Base-by-base conservation (phyloP, 225 moss, liverwort and hornwort genomes). In the Sphagnum tenellum region DNA sequence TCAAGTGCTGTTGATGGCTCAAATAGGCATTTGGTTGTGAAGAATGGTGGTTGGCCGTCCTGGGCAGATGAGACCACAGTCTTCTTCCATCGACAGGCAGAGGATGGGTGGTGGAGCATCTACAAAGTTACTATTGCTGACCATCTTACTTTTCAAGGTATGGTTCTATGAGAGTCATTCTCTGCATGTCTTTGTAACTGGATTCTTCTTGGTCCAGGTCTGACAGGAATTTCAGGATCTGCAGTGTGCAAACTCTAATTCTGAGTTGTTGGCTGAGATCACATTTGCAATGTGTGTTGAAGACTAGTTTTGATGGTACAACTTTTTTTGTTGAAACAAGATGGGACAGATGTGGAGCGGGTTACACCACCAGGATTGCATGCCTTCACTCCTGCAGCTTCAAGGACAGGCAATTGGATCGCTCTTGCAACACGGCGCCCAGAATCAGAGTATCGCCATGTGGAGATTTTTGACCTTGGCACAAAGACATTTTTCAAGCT, bases 51-150 rank as follows among this genome's bases (percentile, higher is more conserved):
- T 4, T 82, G 82, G 82, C 78, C 82, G 6, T 66, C 78, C 9
- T 82, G 82, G 82, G 61, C 67, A 5, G 70, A 82, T 61, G 82
- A 82, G 50, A 59, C 12, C 29, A 78, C 73, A 5, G 64, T 78
- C 46, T 82, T 66, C 62, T 82, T 78, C 70, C 82, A 82, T 11
- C 70, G 82, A 3, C 44, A 48, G 5, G 78, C 75, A 9, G 65
- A 73, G n/a, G 82, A 82, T 70, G 82, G 82, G 68, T 82, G 82
- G 82, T 82, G 78, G 82, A 82, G 82, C 53, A 72, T 82, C 57
- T 82, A 64, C 61, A 63, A 55, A 55, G 47, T 76, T 9, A 49
- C 64, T 48, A 49, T 78, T 48, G 68, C 78, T 2, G 64, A 59
- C 60, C 14, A 51, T 11, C 9, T 10, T 5, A 59, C 58, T 3